A percentile compares a stretch with the other conserved stretches of the same genome.
phyloP scores from a whole-genome alignment of 2,329 filamentous ascomycete species.

The Aspergillus felis region DNA sequence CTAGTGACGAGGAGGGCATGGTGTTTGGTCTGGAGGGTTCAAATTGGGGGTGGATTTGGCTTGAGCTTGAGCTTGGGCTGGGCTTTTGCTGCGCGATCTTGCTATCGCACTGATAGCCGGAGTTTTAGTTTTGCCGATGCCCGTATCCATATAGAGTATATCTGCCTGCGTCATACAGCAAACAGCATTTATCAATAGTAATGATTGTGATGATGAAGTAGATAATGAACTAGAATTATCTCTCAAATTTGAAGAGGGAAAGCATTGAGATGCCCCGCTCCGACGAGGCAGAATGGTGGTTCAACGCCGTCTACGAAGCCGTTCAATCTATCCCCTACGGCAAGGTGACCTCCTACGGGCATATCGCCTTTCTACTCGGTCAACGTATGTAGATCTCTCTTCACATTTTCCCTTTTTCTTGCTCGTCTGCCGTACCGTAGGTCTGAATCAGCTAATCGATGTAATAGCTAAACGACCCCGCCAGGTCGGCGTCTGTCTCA shows the following conservation, averaged over 20 bases:
- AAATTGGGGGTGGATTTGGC: neutral
- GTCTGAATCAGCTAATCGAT: neutral
- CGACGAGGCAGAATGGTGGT: slow-evolving; percentile 48
- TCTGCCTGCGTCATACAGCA: neutral
- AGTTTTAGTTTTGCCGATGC: neutral
- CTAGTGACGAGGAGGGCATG: slow-evolving; percentile 57
- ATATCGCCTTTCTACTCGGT: slow-evolving; percentile 60
- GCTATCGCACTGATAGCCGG: neutral
- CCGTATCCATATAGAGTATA: neutral
- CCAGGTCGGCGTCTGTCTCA: slow-evolving; percentile 87
- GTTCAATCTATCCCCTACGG: slow-evolving; percentile 81
- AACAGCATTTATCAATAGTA: neutral
- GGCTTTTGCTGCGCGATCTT: neutral
- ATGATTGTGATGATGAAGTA: neutral
- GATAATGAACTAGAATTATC: neutral
- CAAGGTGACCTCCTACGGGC: slow-evolving; percentile 81
- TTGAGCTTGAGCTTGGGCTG: neutral
- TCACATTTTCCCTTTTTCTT: slow-evolving; percentile 63
- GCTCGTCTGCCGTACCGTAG: neutral
- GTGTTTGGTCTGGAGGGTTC: neutral
- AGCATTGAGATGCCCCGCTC: slow-evolving; percentile 38
- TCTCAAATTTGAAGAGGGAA: neutral
- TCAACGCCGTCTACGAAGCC: slow-evolving; percentile 69
- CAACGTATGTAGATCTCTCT: slow-evolving; percentile 52
- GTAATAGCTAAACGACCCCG: slow-evolving; percentile 63